phyloP scores from a whole-genome alignment of 768 basidiomycete genomes.

The Naematelia encephala region DNA sequence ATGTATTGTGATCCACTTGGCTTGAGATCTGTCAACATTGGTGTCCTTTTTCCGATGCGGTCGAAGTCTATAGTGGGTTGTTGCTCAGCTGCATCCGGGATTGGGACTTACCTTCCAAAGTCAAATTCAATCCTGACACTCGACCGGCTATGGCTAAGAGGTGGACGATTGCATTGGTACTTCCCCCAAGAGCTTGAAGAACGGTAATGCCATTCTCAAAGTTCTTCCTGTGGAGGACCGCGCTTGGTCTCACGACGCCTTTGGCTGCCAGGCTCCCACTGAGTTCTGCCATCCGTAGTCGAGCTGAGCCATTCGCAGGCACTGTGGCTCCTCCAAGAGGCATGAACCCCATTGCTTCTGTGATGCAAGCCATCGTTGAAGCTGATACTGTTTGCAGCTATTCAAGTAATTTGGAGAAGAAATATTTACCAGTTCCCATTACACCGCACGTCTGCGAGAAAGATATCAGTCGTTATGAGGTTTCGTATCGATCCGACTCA shows the following conservation, averaged over 20 bases:
- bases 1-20: slow-evolving; percentile 96
- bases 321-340: slow-evolving; percentile 37
- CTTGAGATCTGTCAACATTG: slow-evolving; percentile 94
- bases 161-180: slow-evolving; percentile 25
- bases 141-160: slow-evolving; percentile 18
- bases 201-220: slow-evolving; percentile 98
- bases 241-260: slow-evolving; percentile 57
- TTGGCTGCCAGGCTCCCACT: slow-evolving; percentile 26
- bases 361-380: slow-evolving; percentile 44
- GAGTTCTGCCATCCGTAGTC: slow-evolving; percentile 32
- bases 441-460: slow-evolving; percentile 35
- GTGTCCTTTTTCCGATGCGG: slow-evolving; percentile 76
- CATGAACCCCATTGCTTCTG: slow-evolving; percentile 37
- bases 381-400: too few relatives aligned
- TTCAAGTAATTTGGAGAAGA: too few relatives aligned
- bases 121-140: slow-evolving; percentile 65
- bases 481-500: slow-evolving; percentile 15
- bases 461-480: neutral
- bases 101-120: slow-evolving; percentile 57
- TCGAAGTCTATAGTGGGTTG: slow-evolving; percentile 65
- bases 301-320: slow-evolving; percentile 33
- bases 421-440: too few relatives aligned
- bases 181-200: slow-evolving; percentile 66
- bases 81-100: neutral
- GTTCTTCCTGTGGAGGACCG: slow-evolving; percentile 90